These are phyloP conservation scores for Mucor saturninus DNA, from an alignment of 371 early-diverging fungal species.

Conservation along the genomic window DNA sequence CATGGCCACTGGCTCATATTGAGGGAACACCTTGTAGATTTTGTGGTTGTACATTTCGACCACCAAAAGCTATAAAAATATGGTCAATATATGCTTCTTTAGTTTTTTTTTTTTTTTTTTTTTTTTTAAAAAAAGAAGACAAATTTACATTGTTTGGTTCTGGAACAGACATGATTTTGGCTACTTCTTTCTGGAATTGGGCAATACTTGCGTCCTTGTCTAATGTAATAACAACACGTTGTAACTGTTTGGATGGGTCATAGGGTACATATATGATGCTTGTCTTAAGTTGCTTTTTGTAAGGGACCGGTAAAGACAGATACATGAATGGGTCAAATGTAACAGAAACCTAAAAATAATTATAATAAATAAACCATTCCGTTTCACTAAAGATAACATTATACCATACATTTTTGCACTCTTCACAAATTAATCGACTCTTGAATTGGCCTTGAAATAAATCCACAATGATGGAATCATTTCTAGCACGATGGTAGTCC, in stretches of 20 bases:
- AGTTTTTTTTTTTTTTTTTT: not conserved
- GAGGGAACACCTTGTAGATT: slow-evolving; percentile 69
- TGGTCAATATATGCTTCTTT: not conserved
- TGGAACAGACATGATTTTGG: slow-evolving; percentile 58
- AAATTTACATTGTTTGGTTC: slow-evolving; percentile 40
- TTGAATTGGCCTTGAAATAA: slow-evolving; percentile 87
- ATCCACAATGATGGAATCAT: slow-evolving; percentile 77
- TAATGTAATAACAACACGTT: slow-evolving; percentile 35
- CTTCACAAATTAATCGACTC: slow-evolving; percentile 73
- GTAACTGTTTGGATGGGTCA: slow-evolving; percentile 43
- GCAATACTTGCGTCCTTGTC: slow-evolving; percentile 67
- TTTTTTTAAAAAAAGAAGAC: not conserved
- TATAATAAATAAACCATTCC: no score
- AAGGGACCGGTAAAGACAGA: slow-evolving; percentile 67
- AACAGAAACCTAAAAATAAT: slow-evolving; percentile 44
- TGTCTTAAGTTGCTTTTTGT: slow-evolving; percentile 54
- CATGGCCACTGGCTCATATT: slow-evolving; percentile 64
- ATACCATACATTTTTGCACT: slow-evolving; percentile 55
- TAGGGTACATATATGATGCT: slow-evolving; percentile 62
- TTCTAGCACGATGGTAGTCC: slow-evolving; percentile 67
- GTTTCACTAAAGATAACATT: not conserved
- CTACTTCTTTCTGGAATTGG: slow-evolving; percentile 67
- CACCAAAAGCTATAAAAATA: slow-evolving; percentile 50
- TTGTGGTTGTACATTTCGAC: slow-evolving; percentile 66
- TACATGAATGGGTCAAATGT: slow-evolving; percentile 80